Evolutionary conservation across 2,329 filamentous ascomycete species (phyloP), one percentile per base, ranked within the genome.

Genomic region (Raffaelea albimanens): DNA sequence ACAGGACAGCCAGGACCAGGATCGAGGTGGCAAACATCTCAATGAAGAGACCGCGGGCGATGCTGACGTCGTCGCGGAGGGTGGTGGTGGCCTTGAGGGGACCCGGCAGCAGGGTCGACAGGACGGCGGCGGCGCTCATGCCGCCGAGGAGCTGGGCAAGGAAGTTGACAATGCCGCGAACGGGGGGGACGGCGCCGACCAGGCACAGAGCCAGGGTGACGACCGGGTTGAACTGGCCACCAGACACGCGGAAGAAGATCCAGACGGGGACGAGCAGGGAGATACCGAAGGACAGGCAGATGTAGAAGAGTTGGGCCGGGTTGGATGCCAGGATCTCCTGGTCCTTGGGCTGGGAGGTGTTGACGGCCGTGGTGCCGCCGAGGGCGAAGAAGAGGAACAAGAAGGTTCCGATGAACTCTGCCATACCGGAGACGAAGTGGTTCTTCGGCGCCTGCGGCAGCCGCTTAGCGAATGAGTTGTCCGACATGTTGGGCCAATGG

Each of bases 21-120:
- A 82, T 71, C 0, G 77, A 67, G 0, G 81, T 85, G 34, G 83
- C 67, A 56, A 84, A 80, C 66, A 81, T 74, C 61, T 85, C 82
- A 43, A 85, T 73, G 57, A 85, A 83, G 38, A 85, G 65, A 7
- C 81, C 82, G 50, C 78, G 79, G 0, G 67, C 67, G 10, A 71
- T 65, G 49, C 65, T 75, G 4, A 74, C 67, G 13, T 71, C 72
- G 11, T 67, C 66, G 2, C 69, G 68, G 3, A 85, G 68, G 4
- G 67, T 65, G n/a, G 80, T 84, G 43, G 65, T 65, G 5, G 82
- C 78, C 18, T 82, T 59, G 19, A 58, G 52, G 2, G 67, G 62
- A 1, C 75, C 78, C 0, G 80, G 80, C n/a, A 83, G 68, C 4
- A 85, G 64, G 1, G 67, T 73, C 31, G 71, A 68, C 1, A 77